phyloP scores from a whole-genome alignment of 2,329 filamentous ascomycete species.

The Anthostomella pinea region DNA sequence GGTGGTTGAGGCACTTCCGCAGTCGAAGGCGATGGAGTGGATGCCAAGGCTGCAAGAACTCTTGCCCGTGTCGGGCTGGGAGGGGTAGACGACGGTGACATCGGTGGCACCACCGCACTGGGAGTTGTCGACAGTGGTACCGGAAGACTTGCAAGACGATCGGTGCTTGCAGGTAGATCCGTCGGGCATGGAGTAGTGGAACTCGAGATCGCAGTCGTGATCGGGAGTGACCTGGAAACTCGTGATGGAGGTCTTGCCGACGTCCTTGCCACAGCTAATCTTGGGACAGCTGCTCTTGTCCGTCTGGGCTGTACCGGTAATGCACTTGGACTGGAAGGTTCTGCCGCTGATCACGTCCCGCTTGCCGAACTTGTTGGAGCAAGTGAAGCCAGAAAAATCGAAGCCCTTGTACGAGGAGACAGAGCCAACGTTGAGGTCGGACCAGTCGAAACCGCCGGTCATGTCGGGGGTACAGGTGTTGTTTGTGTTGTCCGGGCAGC shows the following conservation, averaged over 20 bases:
- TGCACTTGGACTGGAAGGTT: slow-evolving; percentile 55
- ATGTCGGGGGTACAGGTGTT: slow-evolving; percentile 76
- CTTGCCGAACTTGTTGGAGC: slow-evolving; percentile 57
- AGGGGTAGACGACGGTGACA: slow-evolving; percentile 68
- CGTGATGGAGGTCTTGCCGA: slow-evolving; percentile 69
- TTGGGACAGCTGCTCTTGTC: slow-evolving; percentile 51
- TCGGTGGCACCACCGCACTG: slow-evolving; percentile 90
- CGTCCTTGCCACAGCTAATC: slow-evolving; percentile 50
- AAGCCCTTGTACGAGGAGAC: slow-evolving; percentile 71
- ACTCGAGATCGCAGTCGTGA: slow-evolving; percentile 75
- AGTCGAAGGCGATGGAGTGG: slow-evolving; percentile 74
- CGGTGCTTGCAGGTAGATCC: slow-evolving; percentile 79
- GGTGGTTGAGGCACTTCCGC: slow-evolving; percentile 43
- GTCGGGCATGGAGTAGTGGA: slow-evolving; percentile 84
- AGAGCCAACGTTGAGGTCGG: slow-evolving; percentile 55
- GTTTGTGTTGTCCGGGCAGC: slow-evolving; percentile 67
- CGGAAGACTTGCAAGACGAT: slow-evolving; percentile 62
- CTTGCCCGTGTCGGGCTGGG: slow-evolving; percentile 55
- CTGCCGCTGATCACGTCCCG: slow-evolving; percentile 53
- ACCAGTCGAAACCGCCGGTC: slow-evolving; percentile 69
- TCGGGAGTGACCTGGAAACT: slow-evolving; percentile 71
- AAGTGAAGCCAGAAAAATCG: slow-evolving; percentile 70
- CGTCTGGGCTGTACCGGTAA: slow-evolving; percentile 51
- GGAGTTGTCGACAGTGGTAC: slow-evolving; percentile 72
- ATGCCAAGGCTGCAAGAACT: slow-evolving; percentile 68